phyloP scores from a whole-genome alignment of 2,329 filamentous ascomycete species.

The Cordyceps cicadae region DNA sequence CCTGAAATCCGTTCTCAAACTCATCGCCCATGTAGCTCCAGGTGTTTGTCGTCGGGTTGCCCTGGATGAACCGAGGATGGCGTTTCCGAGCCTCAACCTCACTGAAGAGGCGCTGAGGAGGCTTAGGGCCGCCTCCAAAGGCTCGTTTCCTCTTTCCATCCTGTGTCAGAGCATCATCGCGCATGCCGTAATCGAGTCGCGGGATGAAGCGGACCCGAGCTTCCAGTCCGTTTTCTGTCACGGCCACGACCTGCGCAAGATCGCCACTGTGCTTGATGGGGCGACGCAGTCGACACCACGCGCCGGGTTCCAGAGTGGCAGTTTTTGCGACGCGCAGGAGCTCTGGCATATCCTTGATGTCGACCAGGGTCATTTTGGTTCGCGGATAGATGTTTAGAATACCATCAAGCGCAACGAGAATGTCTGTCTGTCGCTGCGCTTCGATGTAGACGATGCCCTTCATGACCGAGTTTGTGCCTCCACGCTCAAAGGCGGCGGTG shows the following conservation, averaged over 20 bases:
- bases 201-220: conserved; percentile 83
- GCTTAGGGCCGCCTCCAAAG: conserved; percentile 54
- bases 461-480: conserved; percentile 69
- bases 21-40: conserved; percentile 84
- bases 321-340: conserved; percentile 85
- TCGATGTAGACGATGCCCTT: conserved; percentile 94
- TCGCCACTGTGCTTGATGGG: conserved; percentile 78
- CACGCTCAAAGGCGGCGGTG: conserved; percentile 86
- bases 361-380: conserved; percentile 77
- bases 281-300: conserved; percentile 82
- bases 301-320: conserved; percentile 73
- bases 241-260: conserved; percentile 83
- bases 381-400: conserved; percentile 86
- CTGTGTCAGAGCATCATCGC: conserved; percentile 56
- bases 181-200: conserved; percentile 80
- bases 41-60: conserved; percentile 67
- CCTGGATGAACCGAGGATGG: conserved; percentile 54
- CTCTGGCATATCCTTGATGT: conserved; percentile 96
- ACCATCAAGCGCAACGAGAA: conserved; percentile 72
- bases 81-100: conserved; percentile 88
- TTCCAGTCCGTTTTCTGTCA: conserved; percentile 86
- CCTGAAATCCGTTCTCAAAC: conserved; percentile 85
- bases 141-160: conserved; percentile 76
- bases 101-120: conserved; percentile 85
- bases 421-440: conserved; percentile 77